phyloP scores from a whole-genome alignment of 23 red algal genomes.

The Agarophyton chilense region DNA sequence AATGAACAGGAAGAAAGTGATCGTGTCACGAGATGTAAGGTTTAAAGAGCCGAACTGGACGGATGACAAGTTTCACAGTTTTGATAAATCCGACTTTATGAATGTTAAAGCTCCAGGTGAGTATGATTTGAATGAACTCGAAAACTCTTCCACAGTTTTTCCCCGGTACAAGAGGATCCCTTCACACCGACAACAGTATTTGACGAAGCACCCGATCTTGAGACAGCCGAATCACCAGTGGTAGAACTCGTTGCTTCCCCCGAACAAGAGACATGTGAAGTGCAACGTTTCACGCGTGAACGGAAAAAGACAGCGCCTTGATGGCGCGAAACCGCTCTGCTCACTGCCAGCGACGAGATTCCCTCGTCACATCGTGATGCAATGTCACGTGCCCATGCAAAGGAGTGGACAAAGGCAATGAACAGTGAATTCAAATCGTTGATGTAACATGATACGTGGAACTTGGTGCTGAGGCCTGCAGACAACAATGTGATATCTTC shows the following conservation, averaged over 20 bases:
- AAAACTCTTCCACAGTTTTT: too few relatives aligned
- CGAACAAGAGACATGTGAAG: background rate
- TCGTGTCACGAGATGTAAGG: slow-evolving; percentile 26
- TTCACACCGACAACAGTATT: too few relatives aligned
- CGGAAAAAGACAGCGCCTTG: background rate
- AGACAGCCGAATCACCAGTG: background rate
- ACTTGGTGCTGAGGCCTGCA: slow-evolving; percentile 16
- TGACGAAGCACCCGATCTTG: too few relatives aligned
- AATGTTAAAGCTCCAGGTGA: too few relatives aligned
- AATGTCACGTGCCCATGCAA: slow-evolving; percentile 2
- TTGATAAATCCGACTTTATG: too few relatives aligned
- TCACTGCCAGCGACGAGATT: slow-evolving; percentile 6
- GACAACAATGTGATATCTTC: slow-evolving; percentile 31
- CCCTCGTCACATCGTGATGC: slow-evolving; percentile 21
- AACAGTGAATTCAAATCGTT: slow-evolving; percentile 12
- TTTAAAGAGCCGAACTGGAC: background rate
- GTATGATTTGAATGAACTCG: too few relatives aligned
- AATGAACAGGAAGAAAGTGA: background rate
- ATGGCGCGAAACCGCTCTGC: slow-evolving; percentile 5
- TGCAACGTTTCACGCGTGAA: background rate
- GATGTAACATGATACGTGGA: slow-evolving; percentile 39
- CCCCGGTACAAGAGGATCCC: too few relatives aligned
- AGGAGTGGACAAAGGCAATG: slow-evolving; percentile 19
- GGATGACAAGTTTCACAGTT: too few relatives aligned
- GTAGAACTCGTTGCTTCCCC: background rate